Evolutionary conservation across 2,329 filamentous ascomycete genomes (phyloP).

Genomic region (Drechslera avenae): DNA sequence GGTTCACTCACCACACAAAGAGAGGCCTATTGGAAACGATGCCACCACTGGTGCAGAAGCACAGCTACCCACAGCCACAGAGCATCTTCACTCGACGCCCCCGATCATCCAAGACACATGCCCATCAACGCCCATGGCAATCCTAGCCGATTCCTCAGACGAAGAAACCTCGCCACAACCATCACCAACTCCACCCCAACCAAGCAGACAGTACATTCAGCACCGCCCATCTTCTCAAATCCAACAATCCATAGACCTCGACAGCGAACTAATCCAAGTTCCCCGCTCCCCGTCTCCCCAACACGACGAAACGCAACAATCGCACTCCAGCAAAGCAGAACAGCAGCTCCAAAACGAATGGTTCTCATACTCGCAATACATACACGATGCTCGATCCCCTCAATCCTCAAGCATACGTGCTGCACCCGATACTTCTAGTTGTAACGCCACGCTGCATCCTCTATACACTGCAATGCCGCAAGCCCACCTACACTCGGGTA

Average conservation of each 20-base stretch:
- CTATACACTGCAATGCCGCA: background rate
- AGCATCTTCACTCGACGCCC: constrained; percentile 21
- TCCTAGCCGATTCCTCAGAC: constrained; percentile 29
- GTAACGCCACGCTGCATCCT: constrained; percentile 29
- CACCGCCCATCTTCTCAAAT: constrained; percentile 5
- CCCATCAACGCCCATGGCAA: constrained; percentile 33
- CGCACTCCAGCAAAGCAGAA: constrained; percentile 41
- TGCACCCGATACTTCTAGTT: constrained; percentile 33
- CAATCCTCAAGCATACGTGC: constrained; percentile 38
- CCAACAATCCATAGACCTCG: constrained; percentile 23
- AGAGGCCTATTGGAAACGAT: background rate
- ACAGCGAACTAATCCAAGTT: constrained; percentile 29
- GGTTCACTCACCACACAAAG: background rate
- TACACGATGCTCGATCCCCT: constrained; percentile 13
- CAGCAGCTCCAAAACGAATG: constrained; percentile 41
- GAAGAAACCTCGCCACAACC: constrained; percentile 19
- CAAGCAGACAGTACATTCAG: background rate
- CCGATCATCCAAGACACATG: constrained; percentile 23
- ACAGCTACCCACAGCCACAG: background rate
- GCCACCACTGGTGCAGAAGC: background rate
- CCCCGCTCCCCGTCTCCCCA: constrained; percentile 28
- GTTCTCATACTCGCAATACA: constrained; percentile 41
- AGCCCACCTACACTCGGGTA: constrained; percentile 4
- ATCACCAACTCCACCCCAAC: constrained; percentile 10
- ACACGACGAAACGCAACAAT: constrained; percentile 28